Base-by-base conservation (phyloP, 768 basidiomycete genomes). In the Flagelloscypha sp. region DNA sequence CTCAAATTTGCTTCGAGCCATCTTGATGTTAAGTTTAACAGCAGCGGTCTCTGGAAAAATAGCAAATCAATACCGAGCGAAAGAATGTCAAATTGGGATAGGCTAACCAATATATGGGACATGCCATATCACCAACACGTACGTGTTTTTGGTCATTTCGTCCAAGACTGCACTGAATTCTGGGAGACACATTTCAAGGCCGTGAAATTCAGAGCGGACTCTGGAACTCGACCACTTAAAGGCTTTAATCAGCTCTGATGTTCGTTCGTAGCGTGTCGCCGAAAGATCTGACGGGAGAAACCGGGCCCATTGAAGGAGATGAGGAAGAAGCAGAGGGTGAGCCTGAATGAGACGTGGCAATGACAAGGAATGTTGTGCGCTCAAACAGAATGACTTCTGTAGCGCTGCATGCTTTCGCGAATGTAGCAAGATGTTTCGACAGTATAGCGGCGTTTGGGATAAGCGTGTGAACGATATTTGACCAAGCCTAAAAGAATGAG, bases 381-480 rank as follows among this genome's bases (percentile, higher is more conserved):
- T 99, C 95, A 49, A 99, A 98, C 25, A 97, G 75, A 48, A 98
- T 81, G 38, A 90, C 88, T 58, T 99, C 95, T 0, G 84, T 85
- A 5, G 93, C 92, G 43, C 74, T 82, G 54, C 90, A 92, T 1
- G 89, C 79, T 30, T 77, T 70, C 10, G 92, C 85, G 41, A 98
- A 84, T 33, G 79, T 86, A 6, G 79, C 74, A 12, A 99, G 74
- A 47, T 98, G 92, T 43, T 72, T 79, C 2, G 84, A 79, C 25
- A 99, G 80, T 29, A 89, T 78, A n/a, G 78, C 64, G 23, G 88
- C 88, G 46, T 98, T 97, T 4, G 95, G 95, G 38, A 97, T 94
- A 47, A 99, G 70, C 11, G 89, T 90, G 52, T 95, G 89, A 11
- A 99, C 92, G 41, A 99, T 94, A 44, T 79, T 81, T 13, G 95